Evolutionary conservation across 805 yeast species (phyloP), one percentile per base, ranked within the genome.

Genomic region (Saturnispora serradocipensis): DNA sequence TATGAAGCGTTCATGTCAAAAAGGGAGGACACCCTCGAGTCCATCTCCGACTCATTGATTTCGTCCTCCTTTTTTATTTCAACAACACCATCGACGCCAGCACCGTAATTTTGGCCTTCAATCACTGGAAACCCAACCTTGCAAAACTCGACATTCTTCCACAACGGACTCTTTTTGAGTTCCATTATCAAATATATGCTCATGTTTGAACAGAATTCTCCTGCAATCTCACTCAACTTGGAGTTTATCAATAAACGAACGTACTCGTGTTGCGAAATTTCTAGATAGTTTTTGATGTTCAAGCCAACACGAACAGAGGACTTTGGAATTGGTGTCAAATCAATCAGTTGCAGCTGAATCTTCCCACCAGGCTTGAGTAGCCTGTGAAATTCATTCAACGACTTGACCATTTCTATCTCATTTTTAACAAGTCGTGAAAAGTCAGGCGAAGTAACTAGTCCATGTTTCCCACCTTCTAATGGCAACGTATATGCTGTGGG

Each of bases 1-100:
- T 58, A 66, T 34, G 61, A 62, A 9, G 69, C 57, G 40, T 58
- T 61, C 45, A 66, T 58, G 49, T 67, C 67, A 51, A 64, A 64
- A 28, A 67, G 53, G 10, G 66, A 56, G 40, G 66, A 61, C 39
- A 62, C 49, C 38, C 68, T 56, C 30, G 58, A 53, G 49, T 67
- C 69, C 22, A 57, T 56, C 43, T 60, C 60, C 4, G 61, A 62
- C 18, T 51, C 46, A 5, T 32, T 46, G 7, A 51, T 35, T 13
- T 43, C 16, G 20, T 39, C 48, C 16, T 30, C 40, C 43, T 16
- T 18, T 8, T 49, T 43, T 9, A 27, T 45, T 13, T 43, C 45
- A 10, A 24, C 13, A 34, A 43, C 25, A 20, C 32, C 16, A 34
- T 45, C 45, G 22, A 27, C 15, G 7, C 52, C 52, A 9, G 45